Evolutionary conservation across 352 stramenopile genomes (phyloP).

Genomic region (Blastocystis sp.): DNA sequence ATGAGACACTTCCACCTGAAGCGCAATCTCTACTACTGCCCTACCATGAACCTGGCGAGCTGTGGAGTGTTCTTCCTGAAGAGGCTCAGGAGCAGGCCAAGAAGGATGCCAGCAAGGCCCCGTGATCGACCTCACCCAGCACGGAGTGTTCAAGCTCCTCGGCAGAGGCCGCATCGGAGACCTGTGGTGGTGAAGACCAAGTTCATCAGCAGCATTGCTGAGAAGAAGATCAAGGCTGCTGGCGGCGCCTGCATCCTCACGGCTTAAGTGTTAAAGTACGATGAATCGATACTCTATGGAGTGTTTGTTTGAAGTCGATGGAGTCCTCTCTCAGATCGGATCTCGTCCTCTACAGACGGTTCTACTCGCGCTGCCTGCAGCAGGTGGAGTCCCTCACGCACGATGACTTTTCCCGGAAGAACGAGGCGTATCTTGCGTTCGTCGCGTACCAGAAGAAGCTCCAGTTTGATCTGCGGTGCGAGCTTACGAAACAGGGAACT

Average conservation of each 20-base stretch:
- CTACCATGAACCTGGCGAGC: constrained; percentile 95
- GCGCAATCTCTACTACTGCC: constrained; percentile 81
- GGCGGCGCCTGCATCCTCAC: constrained; percentile 80
- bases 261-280: constrained; percentile 80
- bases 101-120: too few species aligned
- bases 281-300: constrained; percentile 47
- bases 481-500: not conserved
- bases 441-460: not conserved
- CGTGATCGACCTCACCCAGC: constrained; percentile 80
- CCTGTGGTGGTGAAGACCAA: too few species aligned
- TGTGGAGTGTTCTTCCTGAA: too few species aligned
- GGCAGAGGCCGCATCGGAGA: too few species aligned
- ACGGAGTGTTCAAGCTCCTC: too few species aligned
- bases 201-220: too few species aligned
- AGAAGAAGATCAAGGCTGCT: too few species aligned
- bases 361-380: not conserved
- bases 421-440: not conserved
- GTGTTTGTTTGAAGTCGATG: constrained; percentile 28
- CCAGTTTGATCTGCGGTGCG: not conserved
- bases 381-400: not conserved
- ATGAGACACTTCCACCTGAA: too few species aligned
- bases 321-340: not conserved
- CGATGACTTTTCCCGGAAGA: not conserved
- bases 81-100: too few species aligned
- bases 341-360: constrained; percentile 24